A percentile compares a stretch with the other conserved stretches of the same genome.
Evolutionary conservation across 2,329 filamentous ascomycete genomes (phyloP).

Genomic region (Drechslera avenae): DNA sequence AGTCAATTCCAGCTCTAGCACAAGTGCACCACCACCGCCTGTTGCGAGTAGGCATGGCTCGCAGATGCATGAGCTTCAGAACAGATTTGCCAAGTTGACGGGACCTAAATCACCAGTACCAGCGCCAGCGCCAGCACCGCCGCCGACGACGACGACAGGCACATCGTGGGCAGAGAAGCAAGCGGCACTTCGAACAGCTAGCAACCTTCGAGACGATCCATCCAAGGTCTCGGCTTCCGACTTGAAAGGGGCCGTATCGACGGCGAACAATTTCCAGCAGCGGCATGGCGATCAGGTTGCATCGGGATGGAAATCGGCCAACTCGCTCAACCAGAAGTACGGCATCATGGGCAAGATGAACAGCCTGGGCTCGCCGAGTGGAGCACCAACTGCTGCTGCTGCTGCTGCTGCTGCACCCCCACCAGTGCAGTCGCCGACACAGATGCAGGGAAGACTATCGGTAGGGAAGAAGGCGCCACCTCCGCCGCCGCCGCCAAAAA

Average conservation of each 20-base stretch:
- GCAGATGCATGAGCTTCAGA: slow-evolving; percentile 70
- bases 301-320: slow-evolving; percentile 63
- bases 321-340: slow-evolving; percentile 66
- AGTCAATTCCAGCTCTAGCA: slow-evolving; percentile 26
- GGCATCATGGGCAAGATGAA: slow-evolving; percentile 59
- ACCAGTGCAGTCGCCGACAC: slow-evolving; percentile 32
- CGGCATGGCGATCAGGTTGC: slow-evolving; percentile 71
- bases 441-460: slow-evolving; percentile 24
- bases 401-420: too few relatives aligned
- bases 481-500: slow-evolving; percentile 64
- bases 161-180: slow-evolving; percentile 68
- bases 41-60: slow-evolving; percentile 28
- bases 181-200: slow-evolving; percentile 65
- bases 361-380: slow-evolving; percentile 40
- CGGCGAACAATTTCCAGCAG: slow-evolving; percentile 71
- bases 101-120: slow-evolving; percentile 39
- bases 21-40: slow-evolving; percentile 22
- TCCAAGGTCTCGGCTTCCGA: slow-evolving; percentile 66
- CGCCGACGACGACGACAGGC: slow-evolving; percentile 51
- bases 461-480: slow-evolving; percentile 62
- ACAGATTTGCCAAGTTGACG: slow-evolving; percentile 61
- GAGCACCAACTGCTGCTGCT: too few relatives aligned
- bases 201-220: slow-evolving; percentile 64
- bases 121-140: slow-evolving; percentile 33
- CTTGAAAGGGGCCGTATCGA: slow-evolving; percentile 62